Base-by-base conservation (phyloP, 1,284 basidiomycete species). In the Phellopilus nigrolimitatus region DNA sequence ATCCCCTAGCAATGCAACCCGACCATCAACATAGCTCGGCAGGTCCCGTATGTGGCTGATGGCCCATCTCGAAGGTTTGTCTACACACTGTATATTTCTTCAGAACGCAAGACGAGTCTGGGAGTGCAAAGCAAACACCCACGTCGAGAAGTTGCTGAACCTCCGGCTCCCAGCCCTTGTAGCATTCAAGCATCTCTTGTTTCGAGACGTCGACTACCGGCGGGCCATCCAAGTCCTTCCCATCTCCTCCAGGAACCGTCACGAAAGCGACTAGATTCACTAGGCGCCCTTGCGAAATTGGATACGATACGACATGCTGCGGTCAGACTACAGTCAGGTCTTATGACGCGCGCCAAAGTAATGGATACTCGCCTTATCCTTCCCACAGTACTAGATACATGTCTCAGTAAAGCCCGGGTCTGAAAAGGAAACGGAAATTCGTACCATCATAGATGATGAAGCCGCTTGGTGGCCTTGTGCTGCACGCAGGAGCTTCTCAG, bases 351-450 rank as follows among this genome's bases (percentile, higher is more conserved):
- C n/a, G 6, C 28, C 8, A 43, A n/a, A 3, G 17, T 9, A 6
- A 40, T 63, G 47, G 71, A 12, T 10, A 53, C 53, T 22, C 49
- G 71, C 73, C 61, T 69, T 73, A 48, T 66, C 62, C 59, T 71
- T 72, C 4, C 73, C 74, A 38, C 66, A 71, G 57, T 73, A 75
- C 73, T 75, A 42, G 15, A 7, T 13, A 31, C 17, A 10, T 15
- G 21, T 27, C 9, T 6, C 47, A 25, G 1, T n/a, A 33, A 15
- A 31, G 12, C 4, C 31, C 15, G 13, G 31, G 25, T 6, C n/a
- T 36, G 12, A 33, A 4, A 21, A 8, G 38, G 5, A 22, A 21
- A 44, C 10, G 15, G 22, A 27, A 10, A 21, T 19, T 36, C 57
- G 21, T 40, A 58, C 56, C n/a, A 55, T 49, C 43, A 54, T 44